These are phyloP conservation scores for Exophiala alcalophila DNA, from an alignment of 2,329 filamentous ascomycete species.

Conservation along the genomic window DNA sequence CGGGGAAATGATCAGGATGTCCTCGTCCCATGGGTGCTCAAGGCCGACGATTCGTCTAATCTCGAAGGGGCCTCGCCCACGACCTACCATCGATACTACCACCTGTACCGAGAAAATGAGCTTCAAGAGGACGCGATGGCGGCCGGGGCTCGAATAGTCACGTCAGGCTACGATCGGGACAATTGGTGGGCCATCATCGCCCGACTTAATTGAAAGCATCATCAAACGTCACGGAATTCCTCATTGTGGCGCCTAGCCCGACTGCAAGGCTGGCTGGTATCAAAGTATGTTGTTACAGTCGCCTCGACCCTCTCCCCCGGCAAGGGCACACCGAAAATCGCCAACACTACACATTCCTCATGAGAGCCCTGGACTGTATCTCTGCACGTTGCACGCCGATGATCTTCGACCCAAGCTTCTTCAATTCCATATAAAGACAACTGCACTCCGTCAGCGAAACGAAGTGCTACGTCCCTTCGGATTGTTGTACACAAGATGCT, in stretches of 20 bases:
- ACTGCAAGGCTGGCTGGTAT: conserved; percentile 17
- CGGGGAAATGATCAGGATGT: conserved; percentile 81
- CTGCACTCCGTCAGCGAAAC: conserved; percentile 33
- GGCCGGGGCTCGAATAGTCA: conserved; percentile 72
- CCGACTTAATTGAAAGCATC: conserved; percentile 13
- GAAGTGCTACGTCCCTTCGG: conserved; percentile 36
- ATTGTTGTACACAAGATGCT: conserved; percentile 39
- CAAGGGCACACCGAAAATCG: too few species aligned
- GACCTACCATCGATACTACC: conserved; percentile 88
- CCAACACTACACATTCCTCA: too few species aligned
- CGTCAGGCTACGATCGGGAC: conserved; percentile 89
- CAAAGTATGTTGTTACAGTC: conserved; percentile 32
- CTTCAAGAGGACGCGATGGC: conserved; percentile 72
- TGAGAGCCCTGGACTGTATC: too few species aligned
- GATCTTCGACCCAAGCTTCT: too few species aligned
- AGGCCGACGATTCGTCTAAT: conserved; percentile 29
- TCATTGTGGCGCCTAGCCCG: too few species aligned
- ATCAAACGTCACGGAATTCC: too few species aligned
- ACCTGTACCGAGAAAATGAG: conserved; percentile 83
- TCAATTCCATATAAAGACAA: too few species aligned
- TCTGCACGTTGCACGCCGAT: too few species aligned
- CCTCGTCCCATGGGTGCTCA: conserved; percentile 91
- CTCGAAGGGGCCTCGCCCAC: conserved; percentile 36
- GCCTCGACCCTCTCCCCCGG: too few species aligned
- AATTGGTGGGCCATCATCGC: conserved; percentile 77